Conservation (phyloP, 805 yeast species). For the Yarrowia porcina region DNA sequence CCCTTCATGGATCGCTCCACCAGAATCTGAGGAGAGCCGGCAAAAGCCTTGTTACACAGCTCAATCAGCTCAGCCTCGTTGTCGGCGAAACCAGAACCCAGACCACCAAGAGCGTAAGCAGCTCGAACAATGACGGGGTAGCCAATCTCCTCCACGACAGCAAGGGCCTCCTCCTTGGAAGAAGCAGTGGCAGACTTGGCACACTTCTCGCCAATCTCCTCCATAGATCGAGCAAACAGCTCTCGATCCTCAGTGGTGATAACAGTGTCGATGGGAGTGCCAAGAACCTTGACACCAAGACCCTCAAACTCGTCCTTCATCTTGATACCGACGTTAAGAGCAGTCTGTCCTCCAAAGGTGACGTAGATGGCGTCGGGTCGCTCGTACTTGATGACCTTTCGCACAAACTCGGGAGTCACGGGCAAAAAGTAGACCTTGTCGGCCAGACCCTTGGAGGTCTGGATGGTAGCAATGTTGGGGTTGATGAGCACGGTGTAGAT, state of each 20-base stretch:
- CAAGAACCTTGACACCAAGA: conserved; percentile 90
- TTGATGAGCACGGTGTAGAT: conserved; percentile 93
- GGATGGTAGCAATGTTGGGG: conserved; percentile 98
- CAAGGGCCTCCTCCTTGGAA: conserved; percentile 73
- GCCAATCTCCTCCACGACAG: conserved; percentile 81
- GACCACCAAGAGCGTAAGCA: conserved; percentile 95
- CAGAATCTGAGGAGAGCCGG: conserved; percentile 92
- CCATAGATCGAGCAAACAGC: conserved; percentile 90
- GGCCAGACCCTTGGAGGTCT: conserved; percentile 95
- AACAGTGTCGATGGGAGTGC: conserved; percentile 93
- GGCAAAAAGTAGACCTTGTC: conserved; percentile 97
- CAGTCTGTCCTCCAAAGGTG: conserved; percentile 99
- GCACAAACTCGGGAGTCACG: conserved; percentile 94
- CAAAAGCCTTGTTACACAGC: conserved; percentile 86
- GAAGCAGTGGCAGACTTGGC: conserved; percentile 89
- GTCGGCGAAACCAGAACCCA: conserved; percentile 96
- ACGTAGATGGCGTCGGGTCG: conserved; percentile 95
- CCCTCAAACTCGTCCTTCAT: conserved; percentile 92
- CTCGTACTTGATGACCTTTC: conserved; percentile 92
- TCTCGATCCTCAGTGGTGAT: conserved; percentile 99
- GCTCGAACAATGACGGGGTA: conserved; percentile 97
- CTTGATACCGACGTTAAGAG: conserved; percentile 90
- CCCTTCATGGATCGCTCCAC: conserved; percentile 98
- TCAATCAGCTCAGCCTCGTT: conserved; percentile 78
- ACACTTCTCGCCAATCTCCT: conserved; percentile 90